These are phyloP conservation scores for Selaginella moellendorffii DNA, from an alignment of 75 land plant genomes.

Conservation along the genomic window DNA sequence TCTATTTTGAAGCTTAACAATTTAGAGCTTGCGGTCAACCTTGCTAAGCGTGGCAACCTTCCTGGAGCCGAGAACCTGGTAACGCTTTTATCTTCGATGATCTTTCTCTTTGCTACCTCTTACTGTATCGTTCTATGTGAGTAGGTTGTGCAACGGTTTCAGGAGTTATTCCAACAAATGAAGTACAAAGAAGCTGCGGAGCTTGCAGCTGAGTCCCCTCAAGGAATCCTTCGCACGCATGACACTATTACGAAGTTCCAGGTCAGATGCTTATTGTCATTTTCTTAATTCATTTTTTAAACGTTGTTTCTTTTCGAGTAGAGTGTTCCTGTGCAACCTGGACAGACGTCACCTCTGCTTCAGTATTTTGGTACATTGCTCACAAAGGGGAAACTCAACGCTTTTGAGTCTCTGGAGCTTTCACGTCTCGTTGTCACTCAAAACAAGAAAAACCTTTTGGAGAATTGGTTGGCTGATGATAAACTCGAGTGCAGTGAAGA, in stretches of 20 bases:
- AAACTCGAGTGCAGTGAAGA: slow-evolving; percentile 98
- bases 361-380: slow-evolving; percentile 97
- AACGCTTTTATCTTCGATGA: slow-evolving; percentile 10
- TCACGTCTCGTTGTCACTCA: slow-evolving; percentile 96
- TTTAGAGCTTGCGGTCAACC: slow-evolving; percentile 94
- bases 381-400: slow-evolving; percentile 89
- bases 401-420: slow-evolving; percentile 90
- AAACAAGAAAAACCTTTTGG: slow-evolving; percentile 90
- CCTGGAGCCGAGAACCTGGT: slow-evolving; percentile 98
- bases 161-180: slow-evolving; percentile 91
- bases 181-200: slow-evolving; percentile 99
- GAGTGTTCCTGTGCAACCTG: slow-evolving; percentile 99
- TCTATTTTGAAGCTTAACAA: slow-evolving; percentile 56
- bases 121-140: no score
- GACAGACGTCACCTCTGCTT: slow-evolving; percentile 90
- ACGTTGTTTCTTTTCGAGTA: slow-evolving; percentile 9
- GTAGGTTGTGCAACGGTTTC: slow-evolving; percentile 98
- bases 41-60: slow-evolving; percentile 91
- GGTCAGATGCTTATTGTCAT: slow-evolving; percentile 25
- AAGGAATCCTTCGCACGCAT: slow-evolving; percentile 90
- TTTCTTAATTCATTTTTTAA: neutral
- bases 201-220: slow-evolving; percentile 99
- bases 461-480: slow-evolving; percentile 98
- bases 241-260: slow-evolving; percentile 97
- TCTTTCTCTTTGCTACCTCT: no score